phyloP scores from a whole-genome alignment of 495 filamentous ascomycete genomes.

The Friedmanniomyces simplex region DNA sequence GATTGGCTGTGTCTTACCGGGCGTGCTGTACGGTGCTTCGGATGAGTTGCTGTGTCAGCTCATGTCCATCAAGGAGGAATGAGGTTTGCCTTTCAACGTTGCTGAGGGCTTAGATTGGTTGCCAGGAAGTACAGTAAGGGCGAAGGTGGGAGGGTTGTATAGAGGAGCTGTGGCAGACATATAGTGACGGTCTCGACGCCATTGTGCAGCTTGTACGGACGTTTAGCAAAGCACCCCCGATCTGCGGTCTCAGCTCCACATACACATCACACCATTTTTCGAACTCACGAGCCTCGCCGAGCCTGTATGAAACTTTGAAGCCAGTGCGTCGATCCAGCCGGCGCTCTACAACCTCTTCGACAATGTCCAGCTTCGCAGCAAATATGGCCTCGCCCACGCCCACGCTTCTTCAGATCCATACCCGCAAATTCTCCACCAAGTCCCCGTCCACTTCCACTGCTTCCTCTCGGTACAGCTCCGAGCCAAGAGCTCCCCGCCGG shows the following conservation, averaged over 20 bases:
- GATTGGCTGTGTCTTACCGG: neutral
- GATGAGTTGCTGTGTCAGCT: neutral
- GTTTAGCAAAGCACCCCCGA: too few species aligned
- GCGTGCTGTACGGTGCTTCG: neutral
- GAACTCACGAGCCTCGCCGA: too few species aligned
- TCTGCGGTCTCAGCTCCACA: too few species aligned
- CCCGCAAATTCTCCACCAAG: neutral
- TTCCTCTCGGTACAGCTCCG: neutral
- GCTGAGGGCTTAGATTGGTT: too few species aligned
- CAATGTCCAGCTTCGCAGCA: neutral
- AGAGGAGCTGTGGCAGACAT: too few species aligned
- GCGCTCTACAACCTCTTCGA: neutral
- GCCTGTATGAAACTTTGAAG: too few species aligned
- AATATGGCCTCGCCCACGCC: neutral
- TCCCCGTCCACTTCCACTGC: neutral
- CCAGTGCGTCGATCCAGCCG: too few species aligned
- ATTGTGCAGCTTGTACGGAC: too few species aligned
- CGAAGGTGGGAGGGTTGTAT: too few species aligned
- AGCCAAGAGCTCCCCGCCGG: neutral
- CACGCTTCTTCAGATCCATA: neutral
- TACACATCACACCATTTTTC: too few species aligned
- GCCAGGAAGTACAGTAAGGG: too few species aligned
- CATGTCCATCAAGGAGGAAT: neutral
- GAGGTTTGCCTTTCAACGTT: neutral
- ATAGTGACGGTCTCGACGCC: too few species aligned